These are phyloP conservation scores for Solanum hybrid DNA, from an alignment of 305 asterid species.

Conservation along the genomic window DNA sequence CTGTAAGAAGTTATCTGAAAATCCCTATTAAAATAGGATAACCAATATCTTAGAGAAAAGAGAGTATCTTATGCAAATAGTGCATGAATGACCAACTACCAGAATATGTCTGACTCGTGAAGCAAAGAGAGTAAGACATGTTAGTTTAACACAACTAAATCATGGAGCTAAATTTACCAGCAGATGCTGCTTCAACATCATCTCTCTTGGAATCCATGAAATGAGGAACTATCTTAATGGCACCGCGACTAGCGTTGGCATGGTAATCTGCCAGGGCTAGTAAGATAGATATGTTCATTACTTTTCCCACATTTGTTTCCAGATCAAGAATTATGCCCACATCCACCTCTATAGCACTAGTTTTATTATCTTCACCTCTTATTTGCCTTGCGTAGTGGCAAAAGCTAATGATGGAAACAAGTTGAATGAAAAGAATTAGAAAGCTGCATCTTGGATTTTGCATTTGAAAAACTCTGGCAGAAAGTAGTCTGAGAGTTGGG, in stretches of 20 bases:
- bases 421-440: background rate
- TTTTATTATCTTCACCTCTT: background rate
- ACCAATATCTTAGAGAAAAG: background rate
- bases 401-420: background rate
- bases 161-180: slow-evolving; percentile 11
- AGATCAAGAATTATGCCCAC: slow-evolving; percentile 40
- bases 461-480: background rate
- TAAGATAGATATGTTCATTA: slow-evolving; percentile 20
- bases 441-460: background rate
- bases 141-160: background rate
- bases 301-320: slow-evolving; percentile 21
- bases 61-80: background rate
- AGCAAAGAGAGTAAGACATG: background rate
- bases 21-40: background rate
- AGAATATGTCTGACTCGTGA: slow-evolving; percentile 5
- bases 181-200: slow-evolving; percentile 25
- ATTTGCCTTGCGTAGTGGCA: background rate
- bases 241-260: background rate
- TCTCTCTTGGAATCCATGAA: slow-evolving; percentile 17
- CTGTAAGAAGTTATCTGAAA: background rate
- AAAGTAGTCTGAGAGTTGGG: background rate
- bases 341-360: slow-evolving; percentile 7
- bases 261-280: slow-evolving; percentile 38
- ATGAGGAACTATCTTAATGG: slow-evolving; percentile 14
- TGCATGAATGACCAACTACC: background rate